A percentile compares a stretch with the other conserved stretches of the same genome.
These are phyloP conservation scores for Glebionis coronaria DNA, from an alignment of 129 eudicot species.

Conservation along the genomic window DNA sequence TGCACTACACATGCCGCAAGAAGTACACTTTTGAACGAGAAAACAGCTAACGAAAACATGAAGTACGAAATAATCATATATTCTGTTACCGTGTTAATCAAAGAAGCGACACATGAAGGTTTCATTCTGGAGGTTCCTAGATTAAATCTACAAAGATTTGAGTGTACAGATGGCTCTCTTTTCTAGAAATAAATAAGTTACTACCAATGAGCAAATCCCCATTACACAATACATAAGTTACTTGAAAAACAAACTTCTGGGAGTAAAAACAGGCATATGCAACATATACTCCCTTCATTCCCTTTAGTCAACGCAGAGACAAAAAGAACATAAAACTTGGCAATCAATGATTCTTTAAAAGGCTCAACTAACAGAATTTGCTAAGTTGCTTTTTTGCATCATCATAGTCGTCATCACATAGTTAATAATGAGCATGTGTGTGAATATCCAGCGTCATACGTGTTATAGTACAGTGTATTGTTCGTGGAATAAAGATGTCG, in stretches of 20 bases:
- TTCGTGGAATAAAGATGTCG: no score
- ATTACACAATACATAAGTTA: conserved; percentile 10
- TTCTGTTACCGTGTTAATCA: not conserved
- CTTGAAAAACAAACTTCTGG: conserved; percentile 5
- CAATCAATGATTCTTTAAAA: conserved; percentile 18
- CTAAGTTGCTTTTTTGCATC: not conserved
- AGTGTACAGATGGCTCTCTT: not conserved
- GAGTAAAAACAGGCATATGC: conserved; percentile 5
- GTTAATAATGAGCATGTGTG: not conserved
- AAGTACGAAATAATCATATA: not conserved
- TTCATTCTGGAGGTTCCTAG: not conserved
- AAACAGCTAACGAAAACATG: not conserved
- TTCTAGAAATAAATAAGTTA: conserved; percentile 10
- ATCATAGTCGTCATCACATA: conserved; percentile 1
- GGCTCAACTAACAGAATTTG: conserved; percentile 7
- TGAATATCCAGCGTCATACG: not conserved
- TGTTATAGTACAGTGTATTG: no score
- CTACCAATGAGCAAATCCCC: conserved; percentile 9
- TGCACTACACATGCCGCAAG: not conserved
- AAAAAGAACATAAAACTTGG: conserved; percentile 5
- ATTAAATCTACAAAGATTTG: not conserved
- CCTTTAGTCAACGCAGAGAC: conserved; percentile 23
- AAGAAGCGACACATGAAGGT: not conserved
- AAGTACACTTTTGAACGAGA: not conserved
- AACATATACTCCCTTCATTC: conserved; percentile 17